Evolutionary conservation across 1,139 yeast genomes (phyloP), one percentile per base, ranked within the genome.

Genomic region (Chernovozyma aurita): DNA sequence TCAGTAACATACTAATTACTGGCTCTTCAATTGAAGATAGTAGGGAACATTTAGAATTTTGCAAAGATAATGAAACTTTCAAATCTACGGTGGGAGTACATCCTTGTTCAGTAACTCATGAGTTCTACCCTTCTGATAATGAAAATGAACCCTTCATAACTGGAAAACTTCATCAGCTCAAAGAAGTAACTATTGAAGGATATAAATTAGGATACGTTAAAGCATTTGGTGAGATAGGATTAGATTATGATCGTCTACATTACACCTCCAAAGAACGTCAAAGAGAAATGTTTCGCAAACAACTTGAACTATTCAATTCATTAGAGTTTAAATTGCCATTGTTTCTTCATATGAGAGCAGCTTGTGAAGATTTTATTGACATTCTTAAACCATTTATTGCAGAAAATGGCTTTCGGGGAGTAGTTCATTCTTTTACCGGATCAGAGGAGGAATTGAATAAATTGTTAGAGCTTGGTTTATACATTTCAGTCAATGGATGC

Each of bases 391-490:
- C 92, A 2, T 70, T 58, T 39, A 49, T 86, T 2, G 62, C 63
- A 0, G 32, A 36, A 16, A 41, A 37, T 17, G 67, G 66, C 8
- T 71, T 74, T 28, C 27, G 26, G 13, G 86, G 90, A 6, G 94
- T 92, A 3, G 94, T 92, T 1, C 99, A 94, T 57, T 88, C 97
- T 1, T 92, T 90, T 56, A 90, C 98, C 0, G 99, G 97, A 3
- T 66, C 90, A 0, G 45, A 60, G n/a, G 74, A 67, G 8, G 96
- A 88, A 43, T 53, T 78, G 15, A 43, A 60, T 1, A 65, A 65
- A 36, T 49, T 87, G 20, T 57, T 85, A 15, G 64, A 61, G 0
- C 55, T 78, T 35, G 87, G 86, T 0, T 73, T 87, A 38, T 84
- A 67, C 45, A 76, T 92, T 36, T 90, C 97, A 28, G 67, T 92